phyloP scores from a whole-genome alignment of 192 early-diverging fungal species.

The Linnemannia elongata region DNA sequence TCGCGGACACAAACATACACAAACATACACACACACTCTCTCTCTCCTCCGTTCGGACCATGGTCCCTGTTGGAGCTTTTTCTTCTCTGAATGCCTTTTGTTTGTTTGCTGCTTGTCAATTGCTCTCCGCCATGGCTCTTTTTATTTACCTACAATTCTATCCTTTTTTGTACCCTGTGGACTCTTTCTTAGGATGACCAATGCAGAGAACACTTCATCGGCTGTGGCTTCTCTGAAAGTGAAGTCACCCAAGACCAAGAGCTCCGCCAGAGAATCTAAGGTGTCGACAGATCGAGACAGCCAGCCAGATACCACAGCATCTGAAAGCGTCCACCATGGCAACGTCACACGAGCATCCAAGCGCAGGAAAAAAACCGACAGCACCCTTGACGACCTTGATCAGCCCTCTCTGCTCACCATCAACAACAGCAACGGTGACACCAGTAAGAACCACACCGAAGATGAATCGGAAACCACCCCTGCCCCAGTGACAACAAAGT shows the following conservation, averaged over 20 bases:
- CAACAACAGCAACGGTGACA: neutral
- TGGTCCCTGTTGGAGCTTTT: neutral
- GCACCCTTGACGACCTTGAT: slow-evolving; percentile 37
- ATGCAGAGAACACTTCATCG: slow-evolving; percentile 4
- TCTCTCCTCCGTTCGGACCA: neutral
- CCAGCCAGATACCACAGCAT: neutral
- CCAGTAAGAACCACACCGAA: neutral
- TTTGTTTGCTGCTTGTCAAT: neutral
- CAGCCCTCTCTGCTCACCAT: neutral
- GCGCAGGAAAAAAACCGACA: slow-evolving; percentile 41
- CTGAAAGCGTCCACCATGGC: neutral
- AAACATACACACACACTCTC: neutral
- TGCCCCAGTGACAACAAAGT: neutral
- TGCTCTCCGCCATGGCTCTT: slow-evolving; percentile 2
- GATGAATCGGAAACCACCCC: slow-evolving; percentile 1
- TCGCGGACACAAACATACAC: neutral
- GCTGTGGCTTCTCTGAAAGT: neutral
- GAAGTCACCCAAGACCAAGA: slow-evolving; percentile 36
- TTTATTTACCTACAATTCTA: neutral
- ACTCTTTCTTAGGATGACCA: neutral
- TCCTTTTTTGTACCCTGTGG: neutral
- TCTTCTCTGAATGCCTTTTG: neutral
- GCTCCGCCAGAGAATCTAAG: slow-evolving; percentile 34
- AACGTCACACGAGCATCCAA: slow-evolving; percentile 37
- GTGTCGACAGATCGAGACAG: slow-evolving; percentile 4